Evolutionary conservation across 805 yeast genomes (phyloP), one percentile per base, ranked within the genome.

Genomic region (Candida ficus): DNA sequence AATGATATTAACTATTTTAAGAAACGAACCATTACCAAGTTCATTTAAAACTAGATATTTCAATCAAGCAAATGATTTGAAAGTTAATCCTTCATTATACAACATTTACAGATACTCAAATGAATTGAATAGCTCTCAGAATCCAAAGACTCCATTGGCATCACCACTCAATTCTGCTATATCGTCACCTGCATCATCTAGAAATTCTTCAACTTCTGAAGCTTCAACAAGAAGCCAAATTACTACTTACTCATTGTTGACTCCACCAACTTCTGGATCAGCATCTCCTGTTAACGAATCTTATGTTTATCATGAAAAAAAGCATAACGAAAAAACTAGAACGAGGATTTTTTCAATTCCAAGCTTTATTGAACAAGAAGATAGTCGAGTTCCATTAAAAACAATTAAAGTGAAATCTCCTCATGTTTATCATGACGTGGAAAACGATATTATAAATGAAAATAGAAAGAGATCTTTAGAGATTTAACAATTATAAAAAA

Each of bases 1-100:
- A 16, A 17, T 53, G 29, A 46, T 58, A 13, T 35, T 58, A 11
- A 38, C 39, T 12, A 38, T 48, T 6, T 25, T 51, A 3, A 46
- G 46, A 20, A 49, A 46, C 20, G 47, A 45, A 16, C 37, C 46
- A 16, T 33, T 48, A 7, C 78, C 78, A 26, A 67, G 70, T 28
- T 64, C 73, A 14, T 57, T 71, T 45, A 69, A 68, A 52, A 52
- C 63, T 38, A 73, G 70, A 54, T 73, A 70, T 53, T 68, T 67
- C 51, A 58, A 60, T 45, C 64, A 65, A 25, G 32, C 33, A 13
- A 36, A 43, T 13, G 57, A 53, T 20, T 21, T 35, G 16, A 39
- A 27, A 48, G 39, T 34, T 4, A 49, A 47, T 13, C 41, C 42
- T 18, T 41, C 39, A 4, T 31, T 54, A 14, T 17, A 35, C 14